A percentile compares a stretch with the other conserved stretches of the same genome.
These are phyloP conservation scores for Russula griseocarnosa DNA, from an alignment of 768 basidiomycete genomes.

Conservation along the genomic window DNA sequence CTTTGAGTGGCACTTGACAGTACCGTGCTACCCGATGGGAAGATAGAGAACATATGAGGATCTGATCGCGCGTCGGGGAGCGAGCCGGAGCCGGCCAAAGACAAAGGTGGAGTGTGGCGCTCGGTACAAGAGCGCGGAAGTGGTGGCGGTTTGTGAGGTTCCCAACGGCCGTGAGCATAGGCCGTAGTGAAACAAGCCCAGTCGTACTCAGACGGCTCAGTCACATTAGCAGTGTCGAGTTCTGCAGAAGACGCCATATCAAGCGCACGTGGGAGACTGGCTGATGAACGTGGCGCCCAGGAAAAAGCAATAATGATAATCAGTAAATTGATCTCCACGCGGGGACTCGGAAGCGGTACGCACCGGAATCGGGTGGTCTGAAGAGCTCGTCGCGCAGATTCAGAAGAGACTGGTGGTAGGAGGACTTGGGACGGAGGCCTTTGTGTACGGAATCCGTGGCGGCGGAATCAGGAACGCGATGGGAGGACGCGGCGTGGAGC, in stretches of 20 bases:
- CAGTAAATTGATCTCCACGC: background rate
- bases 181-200: conserved; percentile 77
- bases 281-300: background rate
- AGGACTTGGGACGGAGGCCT: conserved; percentile 15
- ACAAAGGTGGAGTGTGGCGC: conserved; percentile 12
- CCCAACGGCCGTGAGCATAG: conserved; percentile 76
- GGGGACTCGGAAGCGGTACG: background rate
- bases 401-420: conserved; percentile 25
- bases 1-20: background rate
- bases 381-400: conserved; percentile 25
- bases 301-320: background rate
- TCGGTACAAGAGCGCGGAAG: conserved; percentile 43
- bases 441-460: conserved; percentile 15
- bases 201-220: conserved; percentile 42
- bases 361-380: conserved; percentile 24
- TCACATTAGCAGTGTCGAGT: conserved; percentile 26
- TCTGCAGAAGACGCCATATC: conserved; percentile 31
- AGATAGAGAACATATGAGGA: conserved; percentile 7
- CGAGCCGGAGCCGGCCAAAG: background rate
- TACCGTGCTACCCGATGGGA: conserved; percentile 4
- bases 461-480: conserved; percentile 13
- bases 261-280: conserved; percentile 26
- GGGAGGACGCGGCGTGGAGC: conserved; percentile 2
- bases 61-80: background rate
- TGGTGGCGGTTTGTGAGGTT: conserved; percentile 65